Evolutionary conservation across 305 asterid species (phyloP).

Genomic region (Solanum aculeatissimum): DNA sequence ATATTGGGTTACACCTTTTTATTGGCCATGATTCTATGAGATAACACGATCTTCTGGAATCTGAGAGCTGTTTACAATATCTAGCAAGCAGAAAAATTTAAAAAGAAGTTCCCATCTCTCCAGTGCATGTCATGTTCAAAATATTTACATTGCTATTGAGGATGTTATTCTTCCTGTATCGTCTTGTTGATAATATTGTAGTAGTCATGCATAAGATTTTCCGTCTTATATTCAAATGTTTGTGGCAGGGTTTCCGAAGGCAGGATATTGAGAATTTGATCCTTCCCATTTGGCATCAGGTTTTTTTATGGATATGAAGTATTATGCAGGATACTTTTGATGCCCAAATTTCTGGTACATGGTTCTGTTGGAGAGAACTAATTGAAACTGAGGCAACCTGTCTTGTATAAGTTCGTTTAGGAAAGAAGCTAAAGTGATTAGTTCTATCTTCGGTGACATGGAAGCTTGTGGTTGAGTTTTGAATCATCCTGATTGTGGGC

Average conservation of each 20-base stretch:
- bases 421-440: neutral
- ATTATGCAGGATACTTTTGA: neutral
- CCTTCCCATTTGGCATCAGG: neutral
- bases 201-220: neutral
- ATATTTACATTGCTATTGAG: neutral
- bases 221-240: neutral
- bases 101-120: neutral
- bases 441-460: neutral
- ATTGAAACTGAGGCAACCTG: neutral
- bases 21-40: neutral
- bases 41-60: neutral
- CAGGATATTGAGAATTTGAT: neutral
- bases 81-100: neutral
- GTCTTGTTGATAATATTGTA: neutral
- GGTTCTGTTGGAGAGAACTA: neutral
- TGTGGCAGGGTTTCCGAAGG: neutral
- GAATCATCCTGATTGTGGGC: conserved; percentile 10
- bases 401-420: neutral
- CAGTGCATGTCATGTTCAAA: neutral
- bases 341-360: neutral
- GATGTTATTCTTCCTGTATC: neutral
- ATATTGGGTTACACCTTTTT: neutral
- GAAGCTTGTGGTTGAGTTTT: neutral
- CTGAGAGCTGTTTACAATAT: neutral
- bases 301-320: neutral